Percentiles rank a stretch among this genome's conserved stretches.
Evolutionary conservation across 768 basidiomycete species (phyloP).

Genomic region (Rhizopogon salebrosus): DNA sequence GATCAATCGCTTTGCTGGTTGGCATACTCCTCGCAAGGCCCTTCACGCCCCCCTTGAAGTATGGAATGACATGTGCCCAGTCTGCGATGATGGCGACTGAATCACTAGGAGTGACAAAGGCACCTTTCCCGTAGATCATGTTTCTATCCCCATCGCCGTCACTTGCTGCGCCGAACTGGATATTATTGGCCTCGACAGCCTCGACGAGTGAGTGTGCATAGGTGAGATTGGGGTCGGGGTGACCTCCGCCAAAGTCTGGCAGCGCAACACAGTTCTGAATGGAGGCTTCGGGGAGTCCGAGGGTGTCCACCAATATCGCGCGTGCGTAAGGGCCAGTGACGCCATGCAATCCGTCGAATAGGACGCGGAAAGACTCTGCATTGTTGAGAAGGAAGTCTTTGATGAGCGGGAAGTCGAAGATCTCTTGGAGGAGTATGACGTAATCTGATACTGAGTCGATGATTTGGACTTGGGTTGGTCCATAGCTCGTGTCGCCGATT

Average conservation of each 20-base stretch:
- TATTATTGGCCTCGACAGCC: constrained; percentile 78
- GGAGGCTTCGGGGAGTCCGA: constrained; percentile 74
- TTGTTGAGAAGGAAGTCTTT: constrained; percentile 77
- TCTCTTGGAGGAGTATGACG: constrained; percentile 70
- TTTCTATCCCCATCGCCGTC: constrained; percentile 98
- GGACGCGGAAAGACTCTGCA: constrained; percentile 66
- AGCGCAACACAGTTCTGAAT: constrained; percentile 89
- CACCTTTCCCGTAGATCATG: constrained; percentile 99
- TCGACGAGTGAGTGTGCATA: constrained; percentile 95
- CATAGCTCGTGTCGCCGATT: constrained; percentile 74
- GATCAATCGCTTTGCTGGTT: constrained; percentile 93
- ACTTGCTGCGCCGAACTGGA: constrained; percentile 92
- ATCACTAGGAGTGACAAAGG: constrained; percentile 97
- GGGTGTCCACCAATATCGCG: constrained; percentile 77
- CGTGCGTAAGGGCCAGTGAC: constrained; percentile 96
- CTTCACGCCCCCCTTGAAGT: constrained; percentile 91
- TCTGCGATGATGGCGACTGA: constrained; percentile 98
- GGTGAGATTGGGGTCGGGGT: constrained; percentile 97
- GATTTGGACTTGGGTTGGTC: constrained; percentile 79
- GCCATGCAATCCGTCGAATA: constrained; percentile 95
- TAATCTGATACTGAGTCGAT: constrained; percentile 96
- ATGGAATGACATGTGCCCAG: constrained; percentile 89
- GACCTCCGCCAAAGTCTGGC: constrained; percentile 96
- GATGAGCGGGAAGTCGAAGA: constrained; percentile 95
- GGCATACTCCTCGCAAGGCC: constrained; percentile 98